phyloP scores from a whole-genome alignment of 2,329 filamentous ascomycete species.

The Macroventuria anomochaeta region DNA sequence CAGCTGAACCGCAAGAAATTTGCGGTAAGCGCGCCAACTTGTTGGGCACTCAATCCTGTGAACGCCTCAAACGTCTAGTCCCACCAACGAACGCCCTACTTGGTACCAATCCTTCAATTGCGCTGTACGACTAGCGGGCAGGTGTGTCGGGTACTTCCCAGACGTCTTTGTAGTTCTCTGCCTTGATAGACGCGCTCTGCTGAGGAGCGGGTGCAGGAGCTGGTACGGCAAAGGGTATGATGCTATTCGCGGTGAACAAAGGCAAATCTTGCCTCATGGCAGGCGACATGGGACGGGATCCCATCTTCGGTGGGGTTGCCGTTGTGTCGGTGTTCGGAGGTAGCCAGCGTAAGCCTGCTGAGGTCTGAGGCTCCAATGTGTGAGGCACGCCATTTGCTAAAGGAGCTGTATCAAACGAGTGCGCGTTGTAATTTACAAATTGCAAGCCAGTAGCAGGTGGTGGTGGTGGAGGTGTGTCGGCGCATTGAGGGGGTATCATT shows the following conservation, averaged over 20 bases:
- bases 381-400: background rate
- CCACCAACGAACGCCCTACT: conserved; percentile 12
- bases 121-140: conserved; percentile 15
- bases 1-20: background rate
- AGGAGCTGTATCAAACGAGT: conserved; percentile 24
- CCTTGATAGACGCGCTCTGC: conserved; percentile 4
- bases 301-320: conserved; percentile 9
- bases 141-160: conserved; percentile 58
- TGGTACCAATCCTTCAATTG: background rate
- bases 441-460: conserved; percentile 41
- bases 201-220: background rate
- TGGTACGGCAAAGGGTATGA: conserved; percentile 43
- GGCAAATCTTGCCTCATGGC: conserved; percentile 54
- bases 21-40: conserved; percentile 4
- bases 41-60: background rate
- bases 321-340: conserved; percentile 35
- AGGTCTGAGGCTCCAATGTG: conserved; percentile 20
- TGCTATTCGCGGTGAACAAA: conserved; percentile 54
- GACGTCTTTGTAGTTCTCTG: conserved; percentile 36
- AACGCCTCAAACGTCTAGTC: conserved; percentile 6
- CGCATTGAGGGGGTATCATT: conserved; percentile 38
- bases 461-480: conserved; percentile 49
- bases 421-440: conserved; percentile 42
- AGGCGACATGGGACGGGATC: conserved; percentile 33
- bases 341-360: conserved; percentile 41